Conservation (phyloP, 1,284 basidiomycete species). For the Golubevia sp. region DNA sequence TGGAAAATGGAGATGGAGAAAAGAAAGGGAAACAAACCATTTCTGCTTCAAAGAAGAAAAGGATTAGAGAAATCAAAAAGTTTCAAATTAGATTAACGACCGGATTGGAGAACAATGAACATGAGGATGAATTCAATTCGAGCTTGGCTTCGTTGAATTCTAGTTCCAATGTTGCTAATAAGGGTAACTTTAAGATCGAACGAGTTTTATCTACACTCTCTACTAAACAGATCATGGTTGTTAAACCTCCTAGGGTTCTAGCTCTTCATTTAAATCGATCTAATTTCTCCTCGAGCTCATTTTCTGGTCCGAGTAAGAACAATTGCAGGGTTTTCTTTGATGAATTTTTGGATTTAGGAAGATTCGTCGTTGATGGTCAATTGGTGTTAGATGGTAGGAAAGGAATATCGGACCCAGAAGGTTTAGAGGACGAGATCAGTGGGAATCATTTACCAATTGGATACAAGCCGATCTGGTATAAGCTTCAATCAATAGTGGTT, state of each 20-base stretch:
- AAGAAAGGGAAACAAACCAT: conserved; percentile 13
- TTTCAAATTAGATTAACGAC: too few relatives aligned
- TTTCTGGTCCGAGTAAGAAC: conserved; percentile 49
- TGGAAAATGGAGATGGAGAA: conserved; percentile 2
- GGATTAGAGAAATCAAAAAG: too few relatives aligned
- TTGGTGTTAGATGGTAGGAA: conserved; percentile 9
- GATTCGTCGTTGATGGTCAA: conserved; percentile 29
- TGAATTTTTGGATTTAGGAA: conserved; percentile 41
- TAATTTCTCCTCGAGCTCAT: conserved; percentile 20
- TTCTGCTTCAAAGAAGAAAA: not conserved
- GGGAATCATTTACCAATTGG: not conserved
- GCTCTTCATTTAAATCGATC: conserved; percentile 53
- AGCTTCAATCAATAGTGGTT: conserved; percentile 40
- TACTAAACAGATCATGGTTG: conserved; percentile 57
- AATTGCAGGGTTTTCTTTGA: conserved; percentile 39
- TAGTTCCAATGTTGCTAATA: not conserved
- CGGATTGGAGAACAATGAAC: conserved; percentile 12
- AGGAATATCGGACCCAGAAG: too few relatives aligned
- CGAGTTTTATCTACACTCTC: conserved; percentile 21
- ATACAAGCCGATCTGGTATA: conserved; percentile 16
- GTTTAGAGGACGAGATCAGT: too few relatives aligned
- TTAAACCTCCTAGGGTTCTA: conserved; percentile 38
- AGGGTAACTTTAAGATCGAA: conserved; percentile 8
- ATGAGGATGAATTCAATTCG: conserved; percentile 50
- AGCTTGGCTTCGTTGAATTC: too few relatives aligned